Evolutionary conservation across 495 filamentous ascomycete species (phyloP), one percentile per base, ranked within the genome.

Genomic region (Penicillium robsamsonii): DNA sequence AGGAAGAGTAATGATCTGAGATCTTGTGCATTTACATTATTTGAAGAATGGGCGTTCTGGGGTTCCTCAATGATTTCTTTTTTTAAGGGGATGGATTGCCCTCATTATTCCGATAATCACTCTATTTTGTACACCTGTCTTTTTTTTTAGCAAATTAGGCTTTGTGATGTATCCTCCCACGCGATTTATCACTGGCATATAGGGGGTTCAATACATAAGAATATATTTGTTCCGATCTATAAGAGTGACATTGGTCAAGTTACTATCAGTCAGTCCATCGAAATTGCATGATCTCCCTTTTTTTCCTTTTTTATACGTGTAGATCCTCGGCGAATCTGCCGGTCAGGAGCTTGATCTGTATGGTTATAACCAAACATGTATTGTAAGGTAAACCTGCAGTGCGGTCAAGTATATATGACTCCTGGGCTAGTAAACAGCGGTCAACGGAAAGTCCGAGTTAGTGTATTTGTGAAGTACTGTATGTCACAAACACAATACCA

Each of bases 1-100:
- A 97, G 63, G 95, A 97, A 64, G 94, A 98, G 58, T 97, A 44
- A 54, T 18, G 74, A 79, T 33, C 24, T 46, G 18, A 55, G n/a
- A 55, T 18, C 15, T 45, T 46, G 45, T 46, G 42, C 49, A 44
- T 53, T 31, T 31, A 38, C 31, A 37, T 31, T 18, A 45, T 50
- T 55, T 55, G n/a, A 30, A 46, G 25, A 46, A 43, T 43, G 13
- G 64, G 63, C 63, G 58, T 61, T 71, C 56, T 52, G 47, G 47
- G 53, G 56, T 37, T 25, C 42, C 60, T 50, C 17, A 38, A 41
- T 57, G 46, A 53, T 37, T 50, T 17, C 50, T 12, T 46, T 50
- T 50, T 59, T 38, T 24, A 44, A 33, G 57, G 51, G 56, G 20
- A 46, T 54, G 4, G 33, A 24, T 45, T 43, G 10, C 20, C 31